Percentiles rank a stretch among this genome's conserved stretches.
phyloP scores from a whole-genome alignment of 2,329 filamentous ascomycete genomes.

The Phyllosticta capitalensis region DNA sequence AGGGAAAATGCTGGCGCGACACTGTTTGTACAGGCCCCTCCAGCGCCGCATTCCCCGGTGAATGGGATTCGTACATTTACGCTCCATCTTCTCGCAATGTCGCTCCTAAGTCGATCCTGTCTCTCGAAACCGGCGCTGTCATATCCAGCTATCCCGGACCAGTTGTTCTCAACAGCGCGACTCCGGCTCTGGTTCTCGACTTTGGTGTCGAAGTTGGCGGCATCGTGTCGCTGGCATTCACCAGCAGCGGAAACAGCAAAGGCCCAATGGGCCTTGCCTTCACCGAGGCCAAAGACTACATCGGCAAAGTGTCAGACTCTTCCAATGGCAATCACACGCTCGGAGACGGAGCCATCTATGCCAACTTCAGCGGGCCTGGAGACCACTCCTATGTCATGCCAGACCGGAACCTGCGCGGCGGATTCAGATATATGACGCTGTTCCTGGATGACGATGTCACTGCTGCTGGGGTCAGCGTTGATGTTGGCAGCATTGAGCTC shows the following conservation, averaged over 20 bases:
- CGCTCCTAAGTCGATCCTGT: conserved; percentile 36
- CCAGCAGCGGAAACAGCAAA: conserved; percentile 26
- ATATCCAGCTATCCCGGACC: conserved; percentile 23
- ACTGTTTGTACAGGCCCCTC: conserved; percentile 43
- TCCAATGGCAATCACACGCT: conserved; percentile 32
- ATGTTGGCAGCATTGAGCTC: conserved; percentile 30
- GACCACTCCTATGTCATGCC: conserved; percentile 36
- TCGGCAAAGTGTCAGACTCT: conserved; percentile 35
- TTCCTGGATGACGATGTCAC: conserved; percentile 32
- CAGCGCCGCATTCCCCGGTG: conserved; percentile 44
- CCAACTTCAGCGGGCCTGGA: conserved; percentile 27
- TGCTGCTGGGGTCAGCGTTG: conserved; percentile 20
- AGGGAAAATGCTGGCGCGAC: conserved; percentile 44
- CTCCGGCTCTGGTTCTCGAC: conserved; percentile 47
- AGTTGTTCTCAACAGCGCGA: conserved; percentile 34
- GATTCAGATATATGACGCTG: conserved; percentile 45
- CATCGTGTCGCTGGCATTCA: conserved; percentile 44
- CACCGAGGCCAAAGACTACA: conserved; percentile 34
- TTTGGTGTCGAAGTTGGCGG: conserved; percentile 52
- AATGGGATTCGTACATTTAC: conserved; percentile 50
- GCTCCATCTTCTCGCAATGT: conserved; percentile 45
- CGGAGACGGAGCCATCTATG: conserved; percentile 37
- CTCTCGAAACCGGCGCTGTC: conserved; percentile 22
- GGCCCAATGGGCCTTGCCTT: conserved; percentile 32
- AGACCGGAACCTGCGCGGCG: conserved; percentile 37